Evolutionary conservation across 306 rosid species (phyloP), one percentile per base, ranked within the genome.

Genomic region (Rosa lucieae): DNA sequence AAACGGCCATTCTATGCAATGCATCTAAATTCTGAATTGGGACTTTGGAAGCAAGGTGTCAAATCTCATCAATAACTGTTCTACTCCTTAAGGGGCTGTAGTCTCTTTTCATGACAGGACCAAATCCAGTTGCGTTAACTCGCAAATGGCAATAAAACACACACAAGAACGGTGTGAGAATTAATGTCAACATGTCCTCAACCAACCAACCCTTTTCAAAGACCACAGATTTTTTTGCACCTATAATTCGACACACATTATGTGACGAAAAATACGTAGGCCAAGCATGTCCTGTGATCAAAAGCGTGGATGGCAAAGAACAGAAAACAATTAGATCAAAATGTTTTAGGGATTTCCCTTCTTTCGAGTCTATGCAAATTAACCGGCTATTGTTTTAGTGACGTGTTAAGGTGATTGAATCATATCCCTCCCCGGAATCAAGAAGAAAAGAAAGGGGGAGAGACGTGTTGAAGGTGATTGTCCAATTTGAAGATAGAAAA

Each of bases 131-230:
- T 75, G 55, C 29, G 44, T 26, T 10, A 11, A 21, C 14, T 10
- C 37, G 35, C 29, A 56, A 47, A 39, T 8, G 59, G 44, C 52
- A 39, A 61, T 20, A 12, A 70, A 23, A 71, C 49, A 72, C 43
- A 48, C 76, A 63, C 74, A 46, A 35, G 70, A 51, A 82, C 59
- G 68, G 29, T 82, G 74, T 49, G 70, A 71, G 78, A 77, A 77
- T 53, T 77, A 42, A 76, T 23, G 79, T 75, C 51, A 61, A 70
- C 67, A 70, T 18, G 74, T 43, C 63, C 70, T 66, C 13, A 13
- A 76, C 29, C 37, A 37, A 53, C 29, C 61, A 10, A 12, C 26
- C 49, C 61, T n/a, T 35, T 59, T 18, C 1, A 48, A 76, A 43
- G 49, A 52, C 49, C 23, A 77, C 12, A 56, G 51, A 29, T 48